Conservation (phyloP, 208 protist genomes). For the Trypanosoma grayi region DNA sequence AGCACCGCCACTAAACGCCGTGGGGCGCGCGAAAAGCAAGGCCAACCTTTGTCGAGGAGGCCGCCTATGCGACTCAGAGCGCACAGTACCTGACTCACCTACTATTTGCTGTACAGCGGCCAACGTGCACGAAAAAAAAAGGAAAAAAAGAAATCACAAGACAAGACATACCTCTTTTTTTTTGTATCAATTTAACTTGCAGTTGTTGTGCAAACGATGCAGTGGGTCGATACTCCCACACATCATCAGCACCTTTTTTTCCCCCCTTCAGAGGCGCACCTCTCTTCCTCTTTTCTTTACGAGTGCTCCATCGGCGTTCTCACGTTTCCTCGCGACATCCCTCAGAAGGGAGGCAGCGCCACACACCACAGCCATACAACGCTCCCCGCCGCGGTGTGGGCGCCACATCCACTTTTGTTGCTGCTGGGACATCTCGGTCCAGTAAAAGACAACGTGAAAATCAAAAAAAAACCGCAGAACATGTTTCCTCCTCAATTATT, state of each 20-base stretch:
- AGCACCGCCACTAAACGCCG: too few species aligned
- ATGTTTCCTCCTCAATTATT: slow-evolving; percentile 1
- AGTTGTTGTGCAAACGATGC: too few species aligned
- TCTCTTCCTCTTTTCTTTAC: not conserved
- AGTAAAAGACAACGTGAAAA: not conserved
- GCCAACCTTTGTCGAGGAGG: too few species aligned
- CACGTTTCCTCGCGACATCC: not conserved
- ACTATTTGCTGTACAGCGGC: too few species aligned
- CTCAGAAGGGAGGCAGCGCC: not conserved
- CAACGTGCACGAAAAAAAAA: slow-evolving; percentile 20
- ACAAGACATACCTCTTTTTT: not conserved
- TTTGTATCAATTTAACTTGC: not conserved
- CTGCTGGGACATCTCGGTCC: not conserved
- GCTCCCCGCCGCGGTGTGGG: not conserved
- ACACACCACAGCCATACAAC: not conserved
- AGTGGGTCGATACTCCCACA: too few species aligned
- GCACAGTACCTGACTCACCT: too few species aligned
- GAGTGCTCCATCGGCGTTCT: not conserved
- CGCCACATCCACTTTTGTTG: not conserved
- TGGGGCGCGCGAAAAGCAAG: too few species aligned
- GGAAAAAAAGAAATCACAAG: not conserved
- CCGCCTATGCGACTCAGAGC: too few species aligned
- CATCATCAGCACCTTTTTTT: not conserved
- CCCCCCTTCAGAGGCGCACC: too few species aligned
- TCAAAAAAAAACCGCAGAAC: not conserved